Evolutionary conservation across 2,329 filamentous ascomycete genomes (phyloP), one percentile per base, ranked within the genome.

Genomic region (Calonectria crousiana): DNA sequence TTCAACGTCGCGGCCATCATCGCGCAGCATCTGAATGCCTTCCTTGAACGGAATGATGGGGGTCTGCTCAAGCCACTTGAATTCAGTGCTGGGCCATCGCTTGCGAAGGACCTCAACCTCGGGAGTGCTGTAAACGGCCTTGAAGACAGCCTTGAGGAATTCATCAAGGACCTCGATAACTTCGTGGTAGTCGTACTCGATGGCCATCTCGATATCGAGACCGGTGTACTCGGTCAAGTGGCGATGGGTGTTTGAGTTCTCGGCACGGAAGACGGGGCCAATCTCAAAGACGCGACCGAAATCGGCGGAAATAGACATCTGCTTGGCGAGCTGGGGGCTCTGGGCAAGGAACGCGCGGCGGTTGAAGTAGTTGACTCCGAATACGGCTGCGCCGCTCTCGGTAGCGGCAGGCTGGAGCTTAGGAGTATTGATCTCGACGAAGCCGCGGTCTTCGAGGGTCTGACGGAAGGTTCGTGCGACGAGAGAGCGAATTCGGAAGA

Each of bases 211-310:
- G 23, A 98, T 85, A 89, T 98, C 96, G 36, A 98, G 88, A 70
- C 96, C 96, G 6, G 95, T 98, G 83, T 97, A 98, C 84, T 98
- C 96, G 0, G 96, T 98, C 88, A 98, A 88, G 83, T 98, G 96
- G 47, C 96, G 93, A 81, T 98, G 96, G 0, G 96, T 98, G 84
- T 98, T 98, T 82, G 95, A 97, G 87, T 98, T 97, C 83, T 98
- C 96, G 0, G 96, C 96, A 78, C 96, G 92, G 89, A 98, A 98
- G 9, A 98, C 95, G 6, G 79, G 83, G 72, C 86, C 83, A 70
- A 88, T 82, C 78, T 98, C 96, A 81, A 96, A 98, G 9, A 98
- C 96, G 66, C 93, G 92, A 72, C 93, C 93, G 82, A 98, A 97
- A 83, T 98, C 96, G 34, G 95, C 93, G 6, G 95, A 95, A 51